Base-by-base conservation (phyloP, 176 grass and related monocot species). In the Ampelocalamus luodianensis region DNA sequence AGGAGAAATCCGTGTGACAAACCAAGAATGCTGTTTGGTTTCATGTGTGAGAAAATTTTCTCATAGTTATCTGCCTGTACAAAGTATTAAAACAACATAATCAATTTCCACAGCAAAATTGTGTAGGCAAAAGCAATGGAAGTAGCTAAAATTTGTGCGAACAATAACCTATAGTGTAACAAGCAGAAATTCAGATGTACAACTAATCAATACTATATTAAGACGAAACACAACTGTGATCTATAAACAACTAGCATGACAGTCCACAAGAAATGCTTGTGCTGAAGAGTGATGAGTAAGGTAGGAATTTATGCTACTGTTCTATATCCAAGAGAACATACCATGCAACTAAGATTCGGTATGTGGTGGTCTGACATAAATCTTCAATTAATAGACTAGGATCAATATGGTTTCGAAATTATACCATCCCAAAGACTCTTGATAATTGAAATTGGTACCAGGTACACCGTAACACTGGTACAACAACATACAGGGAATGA, bases 41-140 rank as follows among this genome's bases (percentile, higher is more conserved):
- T 97, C 94, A 97, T 97, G 85, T 97, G 89, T 0, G 94, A 97
- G 73, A 97, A 92, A 62, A 97, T 88, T 86, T 93, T 82, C 85
- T 92, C 94, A 16, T 97, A 97, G 81, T 97, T 97, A 48, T 97
- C 94, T 4, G 91, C 94, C 94, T 97, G 72, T 32, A 60, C 5
- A 81, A 27, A 81, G 59, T 17, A 80, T 87, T 56, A 42, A 73
- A 68, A 79, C 8, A 58, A 62, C 20, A 10, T 37, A 39, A 81
- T 76, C 62, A 82, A 68, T 38, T 58, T 60, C 20, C 3, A 44
- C 3, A 65, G 44, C 5, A 58, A 23, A 45, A 22, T 43, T 36
- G 5, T 37, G 18, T 29, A 68, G 1, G 29, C 10, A 58, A 75
- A 46, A 27, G 18, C 69, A 69, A 69, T 8, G 5, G 44, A 37